A percentile compares a stretch with the other conserved stretches of the same genome.
Conservation (phyloP, 2,329 filamentous ascomycete genomes). For the Coniochaeta prunicola region DNA sequence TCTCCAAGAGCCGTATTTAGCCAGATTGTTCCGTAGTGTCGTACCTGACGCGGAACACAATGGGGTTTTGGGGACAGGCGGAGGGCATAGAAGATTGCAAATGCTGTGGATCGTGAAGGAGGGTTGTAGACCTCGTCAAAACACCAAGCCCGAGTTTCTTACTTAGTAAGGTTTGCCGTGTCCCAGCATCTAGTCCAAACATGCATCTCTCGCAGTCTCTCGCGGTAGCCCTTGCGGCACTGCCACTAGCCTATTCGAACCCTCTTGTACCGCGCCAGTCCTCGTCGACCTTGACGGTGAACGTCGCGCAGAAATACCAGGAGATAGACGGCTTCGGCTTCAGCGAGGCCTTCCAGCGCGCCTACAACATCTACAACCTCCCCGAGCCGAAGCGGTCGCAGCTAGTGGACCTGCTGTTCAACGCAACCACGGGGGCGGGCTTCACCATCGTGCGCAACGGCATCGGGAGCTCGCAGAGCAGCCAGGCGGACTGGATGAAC, state of each 20-base stretch:
- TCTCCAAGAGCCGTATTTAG: not conserved
- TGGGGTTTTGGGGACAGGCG: not conserved
- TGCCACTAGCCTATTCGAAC: not conserved
- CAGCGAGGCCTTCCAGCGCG: slow-evolving; percentile 32
- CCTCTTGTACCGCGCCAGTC: not conserved
- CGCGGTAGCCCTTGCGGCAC: not conserved
- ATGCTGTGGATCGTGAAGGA: not conserved
- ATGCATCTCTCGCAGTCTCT: not conserved
- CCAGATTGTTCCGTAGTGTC: not conserved
- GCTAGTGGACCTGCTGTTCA: slow-evolving; percentile 29
- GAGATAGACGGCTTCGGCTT: slow-evolving; percentile 34
- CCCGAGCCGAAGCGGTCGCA: slow-evolving; percentile 23
- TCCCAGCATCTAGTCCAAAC: not conserved
- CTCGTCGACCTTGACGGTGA: slow-evolving; percentile 9
- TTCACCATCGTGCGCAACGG: slow-evolving; percentile 33
- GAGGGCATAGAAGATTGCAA: not conserved
- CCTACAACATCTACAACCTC: slow-evolving; percentile 20
- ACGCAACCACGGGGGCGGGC: slow-evolving; percentile 22
- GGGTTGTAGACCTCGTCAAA: not conserved
- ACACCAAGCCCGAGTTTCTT: no score
- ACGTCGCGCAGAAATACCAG: slow-evolving; percentile 21
- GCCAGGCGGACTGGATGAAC: slow-evolving; percentile 24
- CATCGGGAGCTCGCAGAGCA: slow-evolving; percentile 28
- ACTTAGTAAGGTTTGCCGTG: no score
- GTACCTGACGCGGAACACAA: not conserved